Base-by-base conservation (phyloP, 179 eudicot genomes). In the Amaranthus tricolor region DNA sequence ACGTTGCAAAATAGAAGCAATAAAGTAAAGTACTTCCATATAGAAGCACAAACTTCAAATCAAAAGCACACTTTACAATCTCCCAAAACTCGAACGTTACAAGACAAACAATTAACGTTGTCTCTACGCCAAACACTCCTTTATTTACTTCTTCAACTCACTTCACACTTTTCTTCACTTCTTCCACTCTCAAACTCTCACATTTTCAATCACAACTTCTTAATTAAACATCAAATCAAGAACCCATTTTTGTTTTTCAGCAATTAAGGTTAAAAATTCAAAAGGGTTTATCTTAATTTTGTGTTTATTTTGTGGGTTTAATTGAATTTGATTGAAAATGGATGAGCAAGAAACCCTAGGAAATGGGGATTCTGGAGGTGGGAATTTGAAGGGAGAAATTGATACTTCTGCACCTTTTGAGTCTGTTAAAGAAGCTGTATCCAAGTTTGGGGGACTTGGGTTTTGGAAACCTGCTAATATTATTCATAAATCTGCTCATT, bases 331-430 rank as follows among this genome's bases (percentile, higher is more conserved):
- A 51, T 52, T 9, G 9, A 31, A 63, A 52, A 67, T 81, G 81
- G 78, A 63, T 6, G 78, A 68, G 5, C 51, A 31, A 47, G 75
- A 74, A 71, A 65, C 76, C 76, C 84, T 69, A 80, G 62, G 16
- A 60, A 70, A 49, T n/a, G 78, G n/a, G 14, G 63, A 64, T 45
- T 11, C 13, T 7, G 70, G 70, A 19, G 74, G 55, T 7, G 78
- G 60, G 12, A 69, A 53, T 24, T 67, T 74, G 14, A 77, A 83
- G 79, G 89, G 86, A 5, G 99, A 96, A 78, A 89, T 96, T 63
- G 99, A 96, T 78, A 96, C 99, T 12, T 91, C 99, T 5, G 99
- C 96, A 9, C 99, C 99, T 13, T 91, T 96, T 66, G 96, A 91
- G 85, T 93, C 99, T 2, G 99, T 96, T 10, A 91, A 87, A 79